These are phyloP conservation scores for Exophiala sideris DNA, from an alignment of 2,329 filamentous ascomycete species.

Conservation along the genomic window DNA sequence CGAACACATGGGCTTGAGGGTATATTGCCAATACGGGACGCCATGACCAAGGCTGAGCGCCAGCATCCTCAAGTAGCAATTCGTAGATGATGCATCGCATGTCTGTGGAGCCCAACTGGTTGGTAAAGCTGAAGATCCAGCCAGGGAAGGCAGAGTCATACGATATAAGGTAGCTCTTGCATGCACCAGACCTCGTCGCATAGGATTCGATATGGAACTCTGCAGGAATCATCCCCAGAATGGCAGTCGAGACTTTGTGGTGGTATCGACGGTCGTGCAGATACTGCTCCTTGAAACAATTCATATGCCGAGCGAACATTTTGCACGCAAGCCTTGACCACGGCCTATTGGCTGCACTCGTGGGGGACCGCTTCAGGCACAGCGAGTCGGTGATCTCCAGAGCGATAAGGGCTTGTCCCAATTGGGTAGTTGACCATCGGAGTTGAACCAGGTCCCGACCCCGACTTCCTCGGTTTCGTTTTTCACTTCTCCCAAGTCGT, in stretches of 20 bases:
- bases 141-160: neutral
- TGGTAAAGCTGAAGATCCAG: no score
- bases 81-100: no score
- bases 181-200: neutral
- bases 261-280: neutral
- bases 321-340: neutral
- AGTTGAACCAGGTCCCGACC: neutral
- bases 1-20: no score
- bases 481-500: no score
- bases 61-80: no score
- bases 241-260: neutral
- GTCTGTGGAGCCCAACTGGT: no score
- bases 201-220: neutral
- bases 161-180: slow-evolving; percentile 11
- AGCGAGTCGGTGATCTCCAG: neutral
- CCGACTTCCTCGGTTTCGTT: neutral
- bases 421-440: neutral
- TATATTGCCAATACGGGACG: no score
- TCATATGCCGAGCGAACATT: neutral
- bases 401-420: neutral
- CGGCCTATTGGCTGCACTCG: neutral
- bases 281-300: no score
- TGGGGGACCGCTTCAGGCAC: neutral
- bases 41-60: no score
- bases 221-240: neutral